Evolutionary conservation across 139 green algal species (phyloP), one percentile per base, ranked within the genome.

Genomic region (Medakamo hakoo): DNA sequence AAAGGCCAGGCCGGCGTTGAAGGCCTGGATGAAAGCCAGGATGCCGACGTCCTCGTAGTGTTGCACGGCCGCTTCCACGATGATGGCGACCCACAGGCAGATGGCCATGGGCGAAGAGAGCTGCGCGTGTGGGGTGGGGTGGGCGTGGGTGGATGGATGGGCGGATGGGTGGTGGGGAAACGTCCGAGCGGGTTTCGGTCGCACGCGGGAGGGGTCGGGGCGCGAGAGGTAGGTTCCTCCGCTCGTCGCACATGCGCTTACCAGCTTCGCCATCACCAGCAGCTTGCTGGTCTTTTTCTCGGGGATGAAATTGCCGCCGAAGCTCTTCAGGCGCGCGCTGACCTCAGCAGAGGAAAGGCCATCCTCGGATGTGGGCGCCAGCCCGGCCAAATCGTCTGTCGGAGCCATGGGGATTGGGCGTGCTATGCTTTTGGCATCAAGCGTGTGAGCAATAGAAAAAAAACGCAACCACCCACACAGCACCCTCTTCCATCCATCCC

Each of bases 71-170:
- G 30, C 26, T 16, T 27, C n/a, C 23, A 28, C 79, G 32, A 94
- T 83, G 49, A 94, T 88, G 31, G 84, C 87, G 78, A 91, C 91
- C 78, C 82, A 91, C 78, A 93, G 80, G 73, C 84, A 87, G 25
- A 76, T 64, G 22, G 85, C 60, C 57, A 85, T 85, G 9, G 40
- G 40, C 9, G 40, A 52, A 16, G 31, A 70, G 66, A 24, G 9
- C 40, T 52, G 40, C n/a, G n/a, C n/a, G n/a, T n/a, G n/a, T 52
- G 40, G 40, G 16, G 16, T 52, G 40, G 40, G 40, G 40, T 52
- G 40, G 9, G 9, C 79, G 66, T 74, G 80, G 26, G 65, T 75
- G 59, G 49, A 76, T 27, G 49, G 56, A 74, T 65, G 65, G 16
- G 30, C 22, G 30, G 20, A 30, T 16, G 73, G 57, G 30, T 65